Conservation (phyloP, 176 grass and related monocot genomes). For the Bolboschoenus planiculmis region DNA sequence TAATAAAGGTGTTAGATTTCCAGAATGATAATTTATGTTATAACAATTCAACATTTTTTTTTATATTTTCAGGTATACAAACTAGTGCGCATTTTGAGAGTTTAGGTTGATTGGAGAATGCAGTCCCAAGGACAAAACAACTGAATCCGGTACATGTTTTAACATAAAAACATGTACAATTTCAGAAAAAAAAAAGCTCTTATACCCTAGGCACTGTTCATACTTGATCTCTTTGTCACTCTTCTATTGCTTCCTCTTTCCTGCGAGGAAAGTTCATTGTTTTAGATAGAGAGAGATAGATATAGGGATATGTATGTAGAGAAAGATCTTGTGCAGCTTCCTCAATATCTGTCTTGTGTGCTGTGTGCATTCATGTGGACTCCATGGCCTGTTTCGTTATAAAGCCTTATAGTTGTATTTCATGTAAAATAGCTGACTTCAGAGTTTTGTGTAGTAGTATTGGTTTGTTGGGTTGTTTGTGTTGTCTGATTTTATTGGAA, state of each 20-base stretch:
- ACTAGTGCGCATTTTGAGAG: conserved; percentile 72
- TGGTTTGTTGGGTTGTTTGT: neutral
- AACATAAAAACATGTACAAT: neutral
- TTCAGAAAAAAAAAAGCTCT: neutral
- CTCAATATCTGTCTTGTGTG: neutral
- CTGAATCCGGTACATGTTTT: neutral
- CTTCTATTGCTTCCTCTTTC: neutral
- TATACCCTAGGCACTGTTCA: neutral
- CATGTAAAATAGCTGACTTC: neutral
- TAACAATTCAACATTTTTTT: conserved; percentile 5
- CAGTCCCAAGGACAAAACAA: too few relatives aligned
- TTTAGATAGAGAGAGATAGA: neutral
- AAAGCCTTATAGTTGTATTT: neutral
- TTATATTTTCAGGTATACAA: conserved; percentile 68
- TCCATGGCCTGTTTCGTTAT: neutral
- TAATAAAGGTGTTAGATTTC: conserved; percentile 10
- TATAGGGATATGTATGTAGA: neutral
- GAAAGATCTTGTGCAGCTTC: neutral
- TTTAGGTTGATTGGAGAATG: conserved; percentile 22
- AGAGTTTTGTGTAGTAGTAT: neutral
- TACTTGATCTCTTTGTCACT: neutral
- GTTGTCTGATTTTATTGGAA: neutral
- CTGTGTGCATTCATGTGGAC: neutral
- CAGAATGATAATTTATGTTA: conserved; percentile 15
- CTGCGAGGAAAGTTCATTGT: neutral